A percentile compares a stretch with the other conserved stretches of the same genome.
These are phyloP conservation scores for Aspergillus chevalieri DNA, from an alignment of 2,329 filamentous ascomycete species.

Conservation along the genomic window DNA sequence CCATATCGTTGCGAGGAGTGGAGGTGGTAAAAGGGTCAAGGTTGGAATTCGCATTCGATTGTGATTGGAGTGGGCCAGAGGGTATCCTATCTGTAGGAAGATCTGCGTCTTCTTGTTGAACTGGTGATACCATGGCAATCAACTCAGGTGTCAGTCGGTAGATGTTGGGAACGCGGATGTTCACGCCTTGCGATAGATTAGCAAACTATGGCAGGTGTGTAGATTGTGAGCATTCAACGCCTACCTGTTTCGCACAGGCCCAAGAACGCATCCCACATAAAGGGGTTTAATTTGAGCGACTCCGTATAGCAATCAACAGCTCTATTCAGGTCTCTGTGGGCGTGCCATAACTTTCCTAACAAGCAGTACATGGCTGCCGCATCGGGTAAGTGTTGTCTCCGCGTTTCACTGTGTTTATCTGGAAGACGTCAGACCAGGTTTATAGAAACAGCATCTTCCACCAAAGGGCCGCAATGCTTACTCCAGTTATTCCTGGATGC, in stretches of 20 bases:
- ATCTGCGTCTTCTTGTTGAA: slow-evolving; percentile 26
- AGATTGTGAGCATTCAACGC: slow-evolving; percentile 5
- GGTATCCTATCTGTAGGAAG: slow-evolving; percentile 26
- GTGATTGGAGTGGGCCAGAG: slow-evolving; percentile 29
- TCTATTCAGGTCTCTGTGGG: slow-evolving; percentile 71
- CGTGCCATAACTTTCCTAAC: slow-evolving; percentile 79
- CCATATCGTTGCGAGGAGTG: slow-evolving; percentile 28
- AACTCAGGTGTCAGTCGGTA: slow-evolving; percentile 70
- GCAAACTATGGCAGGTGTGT: neutral
- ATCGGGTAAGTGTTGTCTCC: slow-evolving; percentile 71
- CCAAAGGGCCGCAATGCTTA: slow-evolving; percentile 39
- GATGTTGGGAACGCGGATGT: slow-evolving; percentile 74
- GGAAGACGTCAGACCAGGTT: slow-evolving; percentile 4
- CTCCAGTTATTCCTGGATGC: slow-evolving; percentile 68
- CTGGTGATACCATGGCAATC: slow-evolving; percentile 42
- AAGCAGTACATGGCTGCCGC: slow-evolving; percentile 76
- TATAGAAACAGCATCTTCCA: neutral
- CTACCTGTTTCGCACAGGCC: slow-evolving; percentile 72
- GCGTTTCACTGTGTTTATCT: slow-evolving; percentile 68
- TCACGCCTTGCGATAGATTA: slow-evolving; percentile 55
- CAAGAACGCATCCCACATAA: slow-evolving; percentile 97
- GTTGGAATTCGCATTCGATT: slow-evolving; percentile 30
- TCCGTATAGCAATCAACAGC: slow-evolving; percentile 84
- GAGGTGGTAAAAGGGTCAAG: slow-evolving; percentile 40
- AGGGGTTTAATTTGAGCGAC: slow-evolving; percentile 80